Conservation (phyloP, 2,329 filamentous ascomycete species). For the Chrysoporthe puriensis region DNA sequence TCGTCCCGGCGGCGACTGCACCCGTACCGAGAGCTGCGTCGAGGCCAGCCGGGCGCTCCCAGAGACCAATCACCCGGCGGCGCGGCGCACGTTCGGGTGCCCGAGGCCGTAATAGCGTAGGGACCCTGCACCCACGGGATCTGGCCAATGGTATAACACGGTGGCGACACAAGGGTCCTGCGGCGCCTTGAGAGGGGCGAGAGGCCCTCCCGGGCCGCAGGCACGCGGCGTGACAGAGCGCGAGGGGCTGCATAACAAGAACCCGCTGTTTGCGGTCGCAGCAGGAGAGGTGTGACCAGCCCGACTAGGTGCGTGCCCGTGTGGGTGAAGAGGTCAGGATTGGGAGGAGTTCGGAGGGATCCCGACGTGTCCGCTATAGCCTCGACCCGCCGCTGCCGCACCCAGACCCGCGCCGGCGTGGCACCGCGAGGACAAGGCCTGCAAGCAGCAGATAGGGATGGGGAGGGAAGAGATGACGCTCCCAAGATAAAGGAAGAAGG, state of each 20-base stretch:
- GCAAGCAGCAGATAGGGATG: no score
- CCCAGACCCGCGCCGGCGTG: no score
- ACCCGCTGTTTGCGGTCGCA: background rate
- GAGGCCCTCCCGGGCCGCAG: conserved; percentile 4
- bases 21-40: no score
- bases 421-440: no score
- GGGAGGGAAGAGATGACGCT: background rate
- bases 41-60: no score
- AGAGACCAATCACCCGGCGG: conserved; percentile 7
- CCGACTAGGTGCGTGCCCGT: no score
- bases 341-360: no score
- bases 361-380: no score
- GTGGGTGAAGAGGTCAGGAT: no score
- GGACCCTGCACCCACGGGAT: background rate
- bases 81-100: conserved; percentile 1
- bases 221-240: background rate
- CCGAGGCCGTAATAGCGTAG: background rate
- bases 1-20: no score
- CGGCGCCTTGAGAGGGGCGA: conserved; percentile 12
- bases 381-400: no score
- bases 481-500: background rate
- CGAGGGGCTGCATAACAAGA: background rate
- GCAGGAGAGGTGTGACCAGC: no score
- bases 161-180: conserved; percentile 23
- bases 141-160: conserved; percentile 26